phyloP scores from a whole-genome alignment of 306 rosid species.

The Acmispon strigosus region DNA sequence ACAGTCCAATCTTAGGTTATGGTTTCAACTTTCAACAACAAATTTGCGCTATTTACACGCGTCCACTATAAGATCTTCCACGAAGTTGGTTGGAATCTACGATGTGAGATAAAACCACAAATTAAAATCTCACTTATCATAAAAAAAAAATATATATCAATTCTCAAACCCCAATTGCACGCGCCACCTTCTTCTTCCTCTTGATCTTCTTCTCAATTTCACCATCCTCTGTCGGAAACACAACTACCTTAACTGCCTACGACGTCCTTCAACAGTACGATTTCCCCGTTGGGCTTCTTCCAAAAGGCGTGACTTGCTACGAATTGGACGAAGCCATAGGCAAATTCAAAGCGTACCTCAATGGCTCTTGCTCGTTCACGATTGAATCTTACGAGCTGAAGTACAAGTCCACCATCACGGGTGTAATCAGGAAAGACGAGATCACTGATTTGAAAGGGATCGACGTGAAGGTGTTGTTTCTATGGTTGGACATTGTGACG shows the following conservation, averaged over 20 bases:
- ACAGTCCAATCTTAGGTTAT: not conserved
- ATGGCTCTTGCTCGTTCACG: slow-evolving; percentile 28
- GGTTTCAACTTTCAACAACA: not conserved
- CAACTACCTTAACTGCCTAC: slow-evolving; percentile 18
- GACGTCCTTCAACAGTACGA: slow-evolving; percentile 38
- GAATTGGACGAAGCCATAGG: slow-evolving; percentile 39
- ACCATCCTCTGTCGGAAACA: not conserved
- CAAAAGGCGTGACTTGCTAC: slow-evolving; percentile 38
- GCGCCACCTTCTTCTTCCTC: slow-evolving; percentile 2
- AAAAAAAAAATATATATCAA: not conserved
- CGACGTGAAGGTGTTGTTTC: slow-evolving; percentile 31
- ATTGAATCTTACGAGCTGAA: slow-evolving; percentile 39
- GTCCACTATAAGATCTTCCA: not conserved
- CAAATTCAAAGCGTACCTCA: slow-evolving; percentile 38
- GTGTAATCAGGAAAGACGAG: slow-evolving; percentile 34
- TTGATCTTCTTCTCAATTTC: slow-evolving; percentile 17
- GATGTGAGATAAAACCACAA: not conserved
- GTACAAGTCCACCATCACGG: slow-evolving; percentile 44
- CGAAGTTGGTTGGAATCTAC: not conserved
- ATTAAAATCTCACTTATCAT: not conserved
- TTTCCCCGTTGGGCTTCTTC: slow-evolving; percentile 55
- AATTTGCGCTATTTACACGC: not conserved
- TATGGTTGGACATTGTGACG: slow-evolving; percentile 40
- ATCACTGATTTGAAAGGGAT: slow-evolving; percentile 40
- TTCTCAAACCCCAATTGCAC: slow-evolving; percentile 4